A percentile compares a stretch with the other conserved stretches of the same genome.
Evolutionary conservation across 768 basidiomycete species (phyloP).

Genomic region (Tephrocybe sp.): DNA sequence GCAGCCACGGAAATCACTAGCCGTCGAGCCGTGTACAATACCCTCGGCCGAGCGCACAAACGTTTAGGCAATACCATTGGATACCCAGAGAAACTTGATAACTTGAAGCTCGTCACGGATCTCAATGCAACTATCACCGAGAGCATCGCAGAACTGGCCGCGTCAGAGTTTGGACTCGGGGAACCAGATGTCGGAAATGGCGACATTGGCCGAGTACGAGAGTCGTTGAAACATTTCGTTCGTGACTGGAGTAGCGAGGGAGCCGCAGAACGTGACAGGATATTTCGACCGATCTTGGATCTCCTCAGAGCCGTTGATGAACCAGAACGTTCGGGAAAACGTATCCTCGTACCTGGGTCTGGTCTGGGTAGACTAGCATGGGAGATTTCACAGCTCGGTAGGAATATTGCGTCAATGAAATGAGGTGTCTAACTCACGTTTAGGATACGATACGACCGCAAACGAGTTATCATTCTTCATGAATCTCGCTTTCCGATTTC

Average conservation of each 20-base stretch:
- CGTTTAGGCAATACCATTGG: slow-evolving; percentile 49
- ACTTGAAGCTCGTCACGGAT: slow-evolving; percentile 36
- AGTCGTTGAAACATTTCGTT: slow-evolving; percentile 66
- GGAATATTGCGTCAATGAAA: slow-evolving; percentile 1
- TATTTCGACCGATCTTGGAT: slow-evolving; percentile 56
- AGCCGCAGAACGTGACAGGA: slow-evolving; percentile 45
- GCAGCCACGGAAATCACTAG: slow-evolving; percentile 36
- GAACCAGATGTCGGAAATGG: slow-evolving; percentile 14
- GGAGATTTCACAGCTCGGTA: slow-evolving; percentile 64
- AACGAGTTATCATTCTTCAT: slow-evolving; percentile 67
- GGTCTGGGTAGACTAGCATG: slow-evolving; percentile 66
- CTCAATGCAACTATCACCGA: slow-evolving; percentile 36
- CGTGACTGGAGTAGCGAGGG: slow-evolving; percentile 71
- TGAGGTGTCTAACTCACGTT: background rate
- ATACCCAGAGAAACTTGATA: slow-evolving; percentile 51
- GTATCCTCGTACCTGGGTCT: slow-evolving; percentile 60
- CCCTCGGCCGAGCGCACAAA: slow-evolving; percentile 43
- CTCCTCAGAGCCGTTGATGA: slow-evolving; percentile 32
- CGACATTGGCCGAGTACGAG: slow-evolving; percentile 50
- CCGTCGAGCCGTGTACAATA: slow-evolving; percentile 41
- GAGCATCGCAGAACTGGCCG: slow-evolving; percentile 38
- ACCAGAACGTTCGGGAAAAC: slow-evolving; percentile 28
- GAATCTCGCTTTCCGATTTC: slow-evolving; percentile 57
- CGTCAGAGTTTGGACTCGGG: slow-evolving; percentile 24
- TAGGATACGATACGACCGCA: slow-evolving; percentile 56